Evolutionary conservation across 2,329 filamentous ascomycete genomes (phyloP).

Genomic region (Phialemonium atrogriseum): DNA sequence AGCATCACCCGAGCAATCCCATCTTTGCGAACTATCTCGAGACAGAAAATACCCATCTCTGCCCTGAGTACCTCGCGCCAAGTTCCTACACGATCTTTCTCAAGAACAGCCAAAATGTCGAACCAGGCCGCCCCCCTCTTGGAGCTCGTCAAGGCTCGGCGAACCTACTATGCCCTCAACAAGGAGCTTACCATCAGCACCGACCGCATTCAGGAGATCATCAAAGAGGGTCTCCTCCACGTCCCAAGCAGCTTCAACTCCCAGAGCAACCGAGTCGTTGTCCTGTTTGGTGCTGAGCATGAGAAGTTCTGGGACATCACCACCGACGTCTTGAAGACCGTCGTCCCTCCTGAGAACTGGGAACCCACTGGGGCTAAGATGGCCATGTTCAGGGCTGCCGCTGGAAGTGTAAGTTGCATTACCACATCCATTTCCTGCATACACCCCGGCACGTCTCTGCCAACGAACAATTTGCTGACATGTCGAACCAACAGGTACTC

Average conservation of each 20-base stretch:
- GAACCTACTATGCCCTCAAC: conserved; percentile 60
- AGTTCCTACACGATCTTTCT: conserved; percentile 11
- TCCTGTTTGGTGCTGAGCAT: conserved; percentile 77
- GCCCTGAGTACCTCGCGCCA: conserved; percentile 1
- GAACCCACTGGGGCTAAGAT: conserved; percentile 37
- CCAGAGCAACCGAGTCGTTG: conserved; percentile 69
- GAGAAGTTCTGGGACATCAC: conserved; percentile 79
- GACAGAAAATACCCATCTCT: conserved; percentile 1
- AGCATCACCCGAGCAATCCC: too few relatives aligned
- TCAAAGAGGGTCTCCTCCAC: conserved; percentile 55
- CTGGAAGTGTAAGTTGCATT: conserved; percentile 60
- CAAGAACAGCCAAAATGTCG: conserved; percentile 31
- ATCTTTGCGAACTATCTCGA: not conserved
- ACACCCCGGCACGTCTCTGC: not conserved
- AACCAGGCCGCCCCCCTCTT: conserved; percentile 42
- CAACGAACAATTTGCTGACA: not conserved
- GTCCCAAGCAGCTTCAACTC: conserved; percentile 83
- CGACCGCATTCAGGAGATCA: conserved; percentile 55
- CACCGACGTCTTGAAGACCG: conserved; percentile 53
- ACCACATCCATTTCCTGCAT: conserved; percentile 2
- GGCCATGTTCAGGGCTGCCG: conserved; percentile 56
- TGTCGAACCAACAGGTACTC: conserved; percentile 44
- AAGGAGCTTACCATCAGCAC: conserved; percentile 53
- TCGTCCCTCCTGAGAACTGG: conserved; percentile 60
- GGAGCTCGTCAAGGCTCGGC: conserved; percentile 58